Conservation (phyloP, 73 alveolate genomes). For the Tetrahymena borealis region DNA sequence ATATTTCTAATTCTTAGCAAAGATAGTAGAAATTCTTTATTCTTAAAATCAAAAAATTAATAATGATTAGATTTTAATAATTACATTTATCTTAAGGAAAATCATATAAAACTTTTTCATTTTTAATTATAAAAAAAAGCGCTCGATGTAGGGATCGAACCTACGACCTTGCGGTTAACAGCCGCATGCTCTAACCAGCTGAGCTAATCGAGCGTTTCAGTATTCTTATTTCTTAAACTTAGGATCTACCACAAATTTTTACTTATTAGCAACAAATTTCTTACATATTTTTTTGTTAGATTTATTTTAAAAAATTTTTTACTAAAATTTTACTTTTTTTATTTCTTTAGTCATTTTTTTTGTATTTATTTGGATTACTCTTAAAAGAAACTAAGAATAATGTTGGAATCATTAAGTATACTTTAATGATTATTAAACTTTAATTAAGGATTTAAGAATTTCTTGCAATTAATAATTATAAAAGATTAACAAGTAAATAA, state of each 20-base stretch:
- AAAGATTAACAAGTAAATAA: too few relatives aligned
- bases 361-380: too few relatives aligned
- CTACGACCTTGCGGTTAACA: conserved; percentile 5
- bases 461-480: too few relatives aligned
- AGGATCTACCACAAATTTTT: neutral
- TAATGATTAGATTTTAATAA: neutral
- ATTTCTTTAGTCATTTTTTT: too few relatives aligned
- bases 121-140: neutral
- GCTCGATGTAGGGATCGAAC: conserved; percentile 6
- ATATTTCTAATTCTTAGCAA: neutral
- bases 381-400: too few relatives aligned
- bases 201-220: neutral
- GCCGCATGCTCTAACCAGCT: conserved; percentile 7
- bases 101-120: too few relatives aligned
- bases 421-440: too few relatives aligned
- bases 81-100: neutral
- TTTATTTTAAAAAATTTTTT: neutral
- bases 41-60: too few relatives aligned
- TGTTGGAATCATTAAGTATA: too few relatives aligned
- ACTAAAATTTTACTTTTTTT: too few relatives aligned
- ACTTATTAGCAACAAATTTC: neutral
- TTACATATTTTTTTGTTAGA: neutral
- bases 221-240: neutral
- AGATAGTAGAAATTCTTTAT: neutral
- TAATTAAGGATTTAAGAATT: too few relatives aligned